A percentile compares a stretch with the other conserved stretches of the same genome.
phyloP scores from a whole-genome alignment of 2,329 filamentous ascomycete species.

The Clarireedia homoeocarpa region DNA sequence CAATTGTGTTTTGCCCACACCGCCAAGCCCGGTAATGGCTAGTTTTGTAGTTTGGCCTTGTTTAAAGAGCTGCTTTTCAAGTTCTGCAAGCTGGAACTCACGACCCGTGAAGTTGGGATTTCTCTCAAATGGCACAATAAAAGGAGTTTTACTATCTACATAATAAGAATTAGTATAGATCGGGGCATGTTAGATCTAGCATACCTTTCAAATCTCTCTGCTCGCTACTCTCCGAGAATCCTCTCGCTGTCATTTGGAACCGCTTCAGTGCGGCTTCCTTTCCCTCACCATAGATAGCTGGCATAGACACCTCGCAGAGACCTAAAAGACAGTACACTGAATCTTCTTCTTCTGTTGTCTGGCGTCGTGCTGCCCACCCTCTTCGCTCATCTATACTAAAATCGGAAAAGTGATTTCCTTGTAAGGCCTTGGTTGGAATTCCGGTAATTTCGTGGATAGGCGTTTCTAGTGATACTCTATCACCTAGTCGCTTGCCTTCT shows the following conservation, averaged over 20 bases:
- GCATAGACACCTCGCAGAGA: conserved; percentile 36
- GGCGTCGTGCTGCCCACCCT: conserved; percentile 33
- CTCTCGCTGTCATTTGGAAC: no score
- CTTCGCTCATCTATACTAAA: not conserved
- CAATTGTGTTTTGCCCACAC: not conserved
- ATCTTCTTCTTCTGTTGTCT: conserved; percentile 32
- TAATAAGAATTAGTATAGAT: no score
- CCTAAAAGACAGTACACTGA: conserved; percentile 37
- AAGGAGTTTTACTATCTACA: no score
- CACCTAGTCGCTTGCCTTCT: not conserved
- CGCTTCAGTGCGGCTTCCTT: not conserved
- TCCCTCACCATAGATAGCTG: conserved; percentile 35
- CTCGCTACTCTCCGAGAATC: no score
- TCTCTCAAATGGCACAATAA: no score
- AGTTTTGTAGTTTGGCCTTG: not conserved
- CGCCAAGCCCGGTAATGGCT: not conserved
- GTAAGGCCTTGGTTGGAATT: not conserved
- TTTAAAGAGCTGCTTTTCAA: not conserved
- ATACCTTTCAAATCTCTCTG: no score
- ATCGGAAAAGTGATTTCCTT: not conserved
- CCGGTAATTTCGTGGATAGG: not conserved
- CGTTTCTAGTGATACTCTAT: not conserved
- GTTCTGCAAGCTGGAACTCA: no score
- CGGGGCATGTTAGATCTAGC: no score
- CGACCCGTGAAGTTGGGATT: no score